Evolutionary conservation across 2,329 filamentous ascomycete genomes (phyloP), one percentile per base, ranked within the genome.

Genomic region (Beauveria caledonica): DNA sequence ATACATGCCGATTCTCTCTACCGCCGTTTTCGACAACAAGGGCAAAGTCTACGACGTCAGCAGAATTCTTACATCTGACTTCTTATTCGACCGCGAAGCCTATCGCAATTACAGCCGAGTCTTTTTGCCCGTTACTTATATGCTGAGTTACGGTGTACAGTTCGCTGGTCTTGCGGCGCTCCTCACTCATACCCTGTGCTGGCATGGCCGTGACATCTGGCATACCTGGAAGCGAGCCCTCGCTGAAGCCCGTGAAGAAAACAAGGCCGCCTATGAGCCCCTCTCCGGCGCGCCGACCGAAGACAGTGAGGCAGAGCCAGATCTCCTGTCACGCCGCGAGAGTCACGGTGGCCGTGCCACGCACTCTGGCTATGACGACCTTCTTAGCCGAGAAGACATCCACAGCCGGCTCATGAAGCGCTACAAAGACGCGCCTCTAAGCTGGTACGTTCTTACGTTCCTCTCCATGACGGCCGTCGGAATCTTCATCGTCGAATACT

Each of bases 1-100:
- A 0, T 95, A 92, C 70, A 88, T 95, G 84, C 91, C 91, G 0
- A 92, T 96, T 45, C 79, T 95, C 9, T 95, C 91, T 1, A 84
- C 89, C 0, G 85, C 88, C 5, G 90, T 96, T 1, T 96, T 93
- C 68, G 91, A 96, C 73, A 93, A 95, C 67, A 88, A 81, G 1
- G 91, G 90, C 13, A 80, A 86, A 23, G 82, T 88, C 27, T 96
- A 95, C 74, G 83, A 95, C 66, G 90, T 95, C 56, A 86, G 84
- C 73, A 88, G 83, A 65, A 92, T 96, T 45, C 76, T 96, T 46
- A 93, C 89, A 0, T 66, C 82, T 0, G 86, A 93, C 46, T 94
- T 92, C 63, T 70, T 91, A 40, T 93, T 96, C 67, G 88, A 95
- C 68, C 78, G 81, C 62, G 81, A 85, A 21, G 89, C 89, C 19